Conservation (phyloP, 2,329 filamentous ascomycete species). For the Diaporthe vexans region DNA sequence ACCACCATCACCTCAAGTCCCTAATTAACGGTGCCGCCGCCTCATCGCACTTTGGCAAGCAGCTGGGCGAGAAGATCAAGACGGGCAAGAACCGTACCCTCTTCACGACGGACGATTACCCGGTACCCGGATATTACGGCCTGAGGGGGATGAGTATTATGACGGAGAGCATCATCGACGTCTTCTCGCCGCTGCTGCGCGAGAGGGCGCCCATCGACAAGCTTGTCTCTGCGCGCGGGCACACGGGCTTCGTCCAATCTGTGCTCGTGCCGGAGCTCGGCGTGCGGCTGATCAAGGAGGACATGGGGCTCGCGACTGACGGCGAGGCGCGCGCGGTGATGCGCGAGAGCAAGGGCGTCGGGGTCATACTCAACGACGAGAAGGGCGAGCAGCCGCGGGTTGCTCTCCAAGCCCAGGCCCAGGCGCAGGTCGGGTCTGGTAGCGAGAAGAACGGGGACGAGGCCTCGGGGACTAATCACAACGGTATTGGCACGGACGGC, state of each 20-base stretch:
- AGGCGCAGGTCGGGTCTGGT: slow-evolving; percentile 18
- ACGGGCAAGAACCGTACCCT: slow-evolving; percentile 72
- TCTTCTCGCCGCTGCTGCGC: slow-evolving; percentile 72
- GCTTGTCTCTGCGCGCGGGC: slow-evolving; percentile 76
- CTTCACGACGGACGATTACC: slow-evolving; percentile 68
- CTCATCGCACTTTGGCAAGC: slow-evolving; percentile 71
- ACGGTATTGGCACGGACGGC: slow-evolving; percentile 47
- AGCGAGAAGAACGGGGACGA: slow-evolving; percentile 45
- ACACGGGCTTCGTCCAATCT: slow-evolving; percentile 77
- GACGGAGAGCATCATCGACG: slow-evolving; percentile 75
- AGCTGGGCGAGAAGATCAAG: slow-evolving; percentile 68
- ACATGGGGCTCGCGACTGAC: slow-evolving; percentile 60
- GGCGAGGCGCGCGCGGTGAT: slow-evolving; percentile 68
- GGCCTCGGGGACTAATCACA: slow-evolving; percentile 41
- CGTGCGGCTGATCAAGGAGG: slow-evolving; percentile 68
- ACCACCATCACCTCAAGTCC: slow-evolving; percentile 68
- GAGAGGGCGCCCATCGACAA: slow-evolving; percentile 73
- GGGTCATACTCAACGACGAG: slow-evolving; percentile 77
- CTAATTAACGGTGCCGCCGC: slow-evolving; percentile 74
- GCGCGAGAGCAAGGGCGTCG: slow-evolving; percentile 76
- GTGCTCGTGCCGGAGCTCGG: slow-evolving; percentile 83
- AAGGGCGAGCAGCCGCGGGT: slow-evolving; percentile 63
- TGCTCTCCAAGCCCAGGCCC: slow-evolving; percentile 45
- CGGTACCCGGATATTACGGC: slow-evolving; percentile 88
- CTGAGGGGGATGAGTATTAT: slow-evolving; percentile 79